These are phyloP conservation scores for Magnusiomyces paraingens DNA, from an alignment of 1,139 yeast species.

Conservation along the genomic window DNA sequence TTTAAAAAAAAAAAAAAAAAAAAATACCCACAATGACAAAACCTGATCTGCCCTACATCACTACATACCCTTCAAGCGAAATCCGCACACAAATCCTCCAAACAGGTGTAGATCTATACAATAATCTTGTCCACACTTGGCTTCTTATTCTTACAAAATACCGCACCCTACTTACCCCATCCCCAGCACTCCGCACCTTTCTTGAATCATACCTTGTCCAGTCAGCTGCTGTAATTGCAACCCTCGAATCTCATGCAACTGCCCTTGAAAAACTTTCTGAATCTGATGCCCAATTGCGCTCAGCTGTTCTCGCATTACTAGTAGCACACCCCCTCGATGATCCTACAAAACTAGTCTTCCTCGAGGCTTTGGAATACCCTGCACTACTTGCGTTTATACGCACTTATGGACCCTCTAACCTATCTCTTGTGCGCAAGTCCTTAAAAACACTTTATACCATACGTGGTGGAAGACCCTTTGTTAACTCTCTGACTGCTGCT, in stretches of 20 bases:
- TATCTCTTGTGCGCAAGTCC: neutral
- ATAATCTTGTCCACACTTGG: constrained; percentile 14
- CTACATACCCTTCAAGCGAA: constrained; percentile 9
- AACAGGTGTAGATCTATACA: constrained; percentile 16
- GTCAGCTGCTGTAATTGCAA: neutral
- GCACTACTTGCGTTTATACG: constrained; percentile 10
- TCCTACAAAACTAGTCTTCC: constrained; percentile 2
- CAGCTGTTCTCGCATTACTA: constrained; percentile 11
- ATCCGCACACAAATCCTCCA: constrained; percentile 11
- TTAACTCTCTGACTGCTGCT: constrained; percentile 6
- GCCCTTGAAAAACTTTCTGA: neutral
- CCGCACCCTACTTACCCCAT: constrained; percentile 5
- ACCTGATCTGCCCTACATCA: constrained; percentile 12
- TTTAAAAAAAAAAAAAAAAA: no score
- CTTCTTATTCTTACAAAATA: constrained; percentile 7
- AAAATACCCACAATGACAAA: no score
- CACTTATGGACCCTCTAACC: constrained; percentile 12
- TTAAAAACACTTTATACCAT: constrained; percentile 8
- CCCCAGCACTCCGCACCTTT: constrained; percentile 12
- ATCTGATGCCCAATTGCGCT: constrained; percentile 7
- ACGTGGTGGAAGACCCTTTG: constrained; percentile 15
- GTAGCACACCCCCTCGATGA: constrained; percentile 5
- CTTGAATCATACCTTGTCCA: constrained; percentile 14
- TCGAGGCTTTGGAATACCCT: constrained; percentile 9
- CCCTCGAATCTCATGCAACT: neutral